These are phyloP conservation scores for Parathielavia appendiculata DNA, from an alignment of 495 filamentous ascomycete species.

Conservation along the genomic window DNA sequence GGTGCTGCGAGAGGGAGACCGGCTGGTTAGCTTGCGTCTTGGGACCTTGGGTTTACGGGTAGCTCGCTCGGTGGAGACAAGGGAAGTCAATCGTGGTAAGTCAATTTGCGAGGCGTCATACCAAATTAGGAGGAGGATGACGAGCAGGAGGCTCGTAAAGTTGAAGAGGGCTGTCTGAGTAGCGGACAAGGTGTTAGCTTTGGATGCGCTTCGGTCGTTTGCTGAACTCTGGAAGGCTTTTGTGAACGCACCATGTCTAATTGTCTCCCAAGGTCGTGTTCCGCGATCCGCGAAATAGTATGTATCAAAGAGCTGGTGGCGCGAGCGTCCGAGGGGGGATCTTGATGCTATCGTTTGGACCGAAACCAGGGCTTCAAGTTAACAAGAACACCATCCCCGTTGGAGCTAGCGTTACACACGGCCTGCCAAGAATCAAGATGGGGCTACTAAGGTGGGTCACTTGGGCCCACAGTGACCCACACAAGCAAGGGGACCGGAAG, in stretches of 20 bases:
- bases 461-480: no score
- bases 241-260: slow-evolving; percentile 23
- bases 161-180: slow-evolving; percentile 91
- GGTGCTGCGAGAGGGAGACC: slow-evolving; percentile 41
- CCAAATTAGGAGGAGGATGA: slow-evolving; percentile 91
- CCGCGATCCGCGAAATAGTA: no score
- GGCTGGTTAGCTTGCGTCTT: background rate
- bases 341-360: no score
- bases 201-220: background rate
- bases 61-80: background rate
- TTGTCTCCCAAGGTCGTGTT: background rate
- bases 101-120: background rate
- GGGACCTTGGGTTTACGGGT: background rate
- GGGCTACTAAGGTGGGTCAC: no score
- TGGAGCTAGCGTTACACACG: no score
- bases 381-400: no score
- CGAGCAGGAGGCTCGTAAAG: slow-evolving; percentile 88
- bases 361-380: no score
- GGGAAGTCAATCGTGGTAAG: background rate
- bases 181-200: slow-evolving; percentile 27
- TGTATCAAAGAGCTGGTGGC: no score
- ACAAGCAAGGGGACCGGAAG: no score
- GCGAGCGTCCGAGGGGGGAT: no score
- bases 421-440: no score
- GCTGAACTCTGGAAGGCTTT: background rate